Conservation (phyloP, 2,329 filamentous ascomycete species). For the Chaetomium olivaceum region DNA sequence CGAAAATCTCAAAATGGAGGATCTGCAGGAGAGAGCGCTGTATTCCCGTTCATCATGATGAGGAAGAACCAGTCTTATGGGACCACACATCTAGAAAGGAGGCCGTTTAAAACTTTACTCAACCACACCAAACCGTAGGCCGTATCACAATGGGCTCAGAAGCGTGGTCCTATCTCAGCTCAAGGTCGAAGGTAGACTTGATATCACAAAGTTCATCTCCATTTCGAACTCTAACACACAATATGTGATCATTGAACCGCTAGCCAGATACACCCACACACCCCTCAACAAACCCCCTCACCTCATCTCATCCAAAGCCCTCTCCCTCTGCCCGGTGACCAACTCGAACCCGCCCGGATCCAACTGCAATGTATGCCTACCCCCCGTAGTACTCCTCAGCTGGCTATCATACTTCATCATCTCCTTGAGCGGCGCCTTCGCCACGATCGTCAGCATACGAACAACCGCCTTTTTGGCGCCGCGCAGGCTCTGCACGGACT, state of each 20-base stretch:
- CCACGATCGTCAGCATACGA: slow-evolving; percentile 67
- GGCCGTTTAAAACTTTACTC: no score
- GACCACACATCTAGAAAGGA: no score
- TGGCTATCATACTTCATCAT: slow-evolving; percentile 95
- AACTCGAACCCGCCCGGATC: slow-evolving; percentile 58
- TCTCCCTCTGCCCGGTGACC: slow-evolving; percentile 57
- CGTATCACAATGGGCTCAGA: no score
- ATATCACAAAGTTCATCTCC: neutral
- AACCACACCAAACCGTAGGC: no score
- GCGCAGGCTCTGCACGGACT: slow-evolving; percentile 58
- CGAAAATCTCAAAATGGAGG: no score
- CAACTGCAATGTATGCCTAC: slow-evolving; percentile 65
- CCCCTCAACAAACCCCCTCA: neutral
- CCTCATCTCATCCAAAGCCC: slow-evolving; percentile 34
- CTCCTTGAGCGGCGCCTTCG: slow-evolving; percentile 88
- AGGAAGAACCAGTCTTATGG: no score
- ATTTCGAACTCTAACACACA: neutral
- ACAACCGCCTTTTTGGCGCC: slow-evolving; percentile 50
- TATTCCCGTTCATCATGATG: no score
- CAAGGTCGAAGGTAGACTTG: no score
- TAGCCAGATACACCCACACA: neutral
- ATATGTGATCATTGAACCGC: neutral
- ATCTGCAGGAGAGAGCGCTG: no score
- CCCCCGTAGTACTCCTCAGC: slow-evolving; percentile 82
- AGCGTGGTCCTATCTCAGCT: no score